Conservation (phyloP, 73 alveolate genomes). For the Tetrahymena thermophila region DNA sequence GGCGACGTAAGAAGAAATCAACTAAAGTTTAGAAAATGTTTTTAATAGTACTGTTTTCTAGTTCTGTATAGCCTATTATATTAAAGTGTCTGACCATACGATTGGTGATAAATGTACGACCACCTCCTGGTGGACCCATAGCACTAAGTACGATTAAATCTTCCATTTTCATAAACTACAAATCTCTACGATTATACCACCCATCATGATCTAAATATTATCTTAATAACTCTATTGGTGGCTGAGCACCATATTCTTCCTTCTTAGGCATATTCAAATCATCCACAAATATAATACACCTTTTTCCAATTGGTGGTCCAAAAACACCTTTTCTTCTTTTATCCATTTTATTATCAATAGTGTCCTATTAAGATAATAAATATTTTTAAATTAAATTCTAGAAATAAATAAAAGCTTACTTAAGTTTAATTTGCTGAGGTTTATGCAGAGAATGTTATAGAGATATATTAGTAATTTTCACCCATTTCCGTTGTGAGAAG, state of each 20-base stretch:
- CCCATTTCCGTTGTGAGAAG: slow-evolving; percentile 93
- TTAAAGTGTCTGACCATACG: slow-evolving; percentile 97
- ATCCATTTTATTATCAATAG: slow-evolving; percentile 53
- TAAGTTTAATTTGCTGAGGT: slow-evolving; percentile 47
- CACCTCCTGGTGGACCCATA: slow-evolving; percentile 96
- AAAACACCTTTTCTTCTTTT: slow-evolving; percentile 69
- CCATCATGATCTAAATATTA: slow-evolving; percentile 88
- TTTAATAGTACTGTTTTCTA: slow-evolving; percentile 82
- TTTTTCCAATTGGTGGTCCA: slow-evolving; percentile 93
- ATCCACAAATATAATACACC: slow-evolving; percentile 85
- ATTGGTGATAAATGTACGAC: slow-evolving; percentile 89
- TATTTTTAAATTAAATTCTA: not conserved
- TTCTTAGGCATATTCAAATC: slow-evolving; percentile 97
- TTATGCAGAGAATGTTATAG: slow-evolving; percentile 55
- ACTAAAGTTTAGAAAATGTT: slow-evolving; percentile 75
- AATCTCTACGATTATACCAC: slow-evolving; percentile 80
- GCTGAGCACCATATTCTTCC: slow-evolving; percentile 95
- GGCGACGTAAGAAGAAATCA: slow-evolving; percentile 20
- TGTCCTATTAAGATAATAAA: slow-evolving; percentile 10
- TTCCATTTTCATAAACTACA: slow-evolving; percentile 75
- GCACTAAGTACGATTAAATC: slow-evolving; percentile 80
- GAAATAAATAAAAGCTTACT: slow-evolving; percentile 23
- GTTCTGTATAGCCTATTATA: slow-evolving; percentile 83
- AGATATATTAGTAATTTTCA: slow-evolving; percentile 84
- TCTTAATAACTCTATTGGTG: slow-evolving; percentile 94